These are phyloP conservation scores for Aspergillus sp. DNA, from an alignment of 2,329 filamentous ascomycete species.

Conservation along the genomic window DNA sequence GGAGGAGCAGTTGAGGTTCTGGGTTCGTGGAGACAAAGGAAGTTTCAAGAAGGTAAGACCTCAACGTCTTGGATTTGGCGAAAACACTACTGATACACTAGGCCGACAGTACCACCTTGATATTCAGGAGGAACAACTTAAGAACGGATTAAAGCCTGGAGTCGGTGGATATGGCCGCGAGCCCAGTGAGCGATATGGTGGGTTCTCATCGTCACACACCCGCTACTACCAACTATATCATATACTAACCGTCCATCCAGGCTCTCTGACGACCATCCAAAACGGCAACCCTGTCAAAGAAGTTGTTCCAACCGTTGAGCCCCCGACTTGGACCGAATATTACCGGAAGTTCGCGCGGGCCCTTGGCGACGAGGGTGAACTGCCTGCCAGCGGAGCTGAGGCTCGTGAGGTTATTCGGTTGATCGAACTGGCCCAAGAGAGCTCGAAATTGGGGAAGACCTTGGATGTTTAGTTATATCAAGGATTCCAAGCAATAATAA, in stretches of 20 bases:
- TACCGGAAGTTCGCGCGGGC: conserved; percentile 52
- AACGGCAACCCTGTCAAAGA: conserved; percentile 46
- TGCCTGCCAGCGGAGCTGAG: conserved; percentile 48
- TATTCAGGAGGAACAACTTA: conserved; percentile 66
- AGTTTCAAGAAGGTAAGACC: conserved; percentile 59
- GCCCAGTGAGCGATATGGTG: conserved; percentile 49
- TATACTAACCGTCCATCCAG: conserved; percentile 10
- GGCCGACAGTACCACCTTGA: conserved; percentile 50
- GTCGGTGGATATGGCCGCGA: conserved; percentile 61
- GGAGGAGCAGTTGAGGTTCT: conserved; percentile 62
- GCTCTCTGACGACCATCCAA: conserved; percentile 47
- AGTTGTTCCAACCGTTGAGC: conserved; percentile 51
- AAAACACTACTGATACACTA: neutral
- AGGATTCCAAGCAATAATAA: too few species aligned
- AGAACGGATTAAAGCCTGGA: conserved; percentile 52
- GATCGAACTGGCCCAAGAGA: conserved; percentile 49
- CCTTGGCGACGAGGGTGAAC: conserved; percentile 43
- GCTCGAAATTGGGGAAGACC: conserved; percentile 45
- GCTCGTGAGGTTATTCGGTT: conserved; percentile 48
- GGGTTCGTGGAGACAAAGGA: conserved; percentile 66
- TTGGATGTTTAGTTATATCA: conserved; percentile 24
- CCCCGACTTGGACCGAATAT: conserved; percentile 60
- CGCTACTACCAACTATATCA: neutral
- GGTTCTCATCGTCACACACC: conserved; percentile 3
- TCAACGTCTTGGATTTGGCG: neutral